Evolutionary conservation across 1,284 basidiomycete species (phyloP), one percentile per base, ranked within the genome.

Genomic region (Apiotrichum sp.): DNA sequence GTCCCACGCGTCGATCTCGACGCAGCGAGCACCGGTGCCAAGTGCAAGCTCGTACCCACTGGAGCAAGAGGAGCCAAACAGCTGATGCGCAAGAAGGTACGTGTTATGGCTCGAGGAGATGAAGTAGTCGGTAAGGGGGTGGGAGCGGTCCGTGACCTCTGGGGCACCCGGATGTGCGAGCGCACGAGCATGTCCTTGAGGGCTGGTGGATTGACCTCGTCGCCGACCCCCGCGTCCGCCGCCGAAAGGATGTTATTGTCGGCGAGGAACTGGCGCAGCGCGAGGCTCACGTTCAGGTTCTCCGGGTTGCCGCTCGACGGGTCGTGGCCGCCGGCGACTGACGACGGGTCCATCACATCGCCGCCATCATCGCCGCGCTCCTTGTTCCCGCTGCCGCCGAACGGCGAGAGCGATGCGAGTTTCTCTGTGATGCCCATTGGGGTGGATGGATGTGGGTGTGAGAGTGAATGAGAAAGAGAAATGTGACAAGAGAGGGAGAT

Each of bases 81-180:
- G 54, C 56, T 61, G 59, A 41, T 61, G 48, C 7, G 59, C 93
- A 13, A 97, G 86, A 4, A 99, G 85, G 68, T 99, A 98, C 0
- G 96, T 98, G 68, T 99, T 98, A 71, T 98, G 96, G 35, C 91
- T 95, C 10, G 90, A 89, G 6, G 90, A 93, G 66, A 98, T 86
- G 68, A 82, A 96, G 73, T 98, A 98, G 56, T 96, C 87, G 8
- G 84, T 82, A 10, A 97, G 78, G 1, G 95, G 91, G 2, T 82
- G 80, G 2, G 54, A 52, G n/a, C 50, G 50, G 54, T 56, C 56
- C 33, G 39, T 47, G 16, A 58, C 22, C 46, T 53, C 51, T 6
- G 51, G 32, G 59, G 59, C 6, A 53, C 50, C 7, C 36, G 16
- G 22, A 46, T 38, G 56, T 61, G 54, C 11, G 53, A 54, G 13